Percentiles rank a stretch among this genome's conserved stretches.
Conservation (phyloP, 2,329 filamentous ascomycete genomes). For the Fusarium circinatum region DNA sequence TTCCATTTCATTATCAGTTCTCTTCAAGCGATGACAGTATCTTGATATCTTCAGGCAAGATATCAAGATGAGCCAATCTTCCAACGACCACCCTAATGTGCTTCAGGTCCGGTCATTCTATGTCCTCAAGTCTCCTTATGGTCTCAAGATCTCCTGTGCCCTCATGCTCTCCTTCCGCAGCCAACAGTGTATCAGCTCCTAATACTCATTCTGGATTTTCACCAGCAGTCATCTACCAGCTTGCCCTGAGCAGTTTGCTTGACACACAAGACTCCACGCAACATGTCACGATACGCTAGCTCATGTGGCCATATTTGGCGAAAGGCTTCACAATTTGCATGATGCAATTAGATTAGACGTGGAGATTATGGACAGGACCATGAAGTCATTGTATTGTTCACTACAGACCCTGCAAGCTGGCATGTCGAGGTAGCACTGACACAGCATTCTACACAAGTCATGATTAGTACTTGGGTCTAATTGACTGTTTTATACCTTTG, state of each 20-base stretch:
- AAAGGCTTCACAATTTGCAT: no score
- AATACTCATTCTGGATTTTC: not conserved
- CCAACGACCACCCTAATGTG: no score
- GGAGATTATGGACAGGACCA: no score
- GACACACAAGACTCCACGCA: not conserved
- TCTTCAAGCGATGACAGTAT: not conserved
- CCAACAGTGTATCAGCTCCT: not conserved
- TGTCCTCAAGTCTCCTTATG: not conserved
- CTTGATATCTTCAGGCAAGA: not conserved
- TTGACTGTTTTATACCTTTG: no score
- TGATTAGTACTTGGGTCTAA: no score
- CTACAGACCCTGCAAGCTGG: rapidly evolving
- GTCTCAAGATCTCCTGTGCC: not conserved
- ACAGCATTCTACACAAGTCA: not conserved
- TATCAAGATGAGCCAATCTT: not conserved
- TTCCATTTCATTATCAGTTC: not conserved
- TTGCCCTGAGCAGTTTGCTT: not conserved
- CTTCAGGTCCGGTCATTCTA: not conserved
- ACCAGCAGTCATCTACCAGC: not conserved
- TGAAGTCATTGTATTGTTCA: not conserved
- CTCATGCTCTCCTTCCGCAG: not conserved
- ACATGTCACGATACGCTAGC: no score
- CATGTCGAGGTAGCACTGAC: not conserved
- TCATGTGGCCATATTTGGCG: no score
- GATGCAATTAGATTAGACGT: not conserved